Conservation (phyloP, 2,329 filamentous ascomycete genomes). For the Stachybotrys chartarum region DNA sequence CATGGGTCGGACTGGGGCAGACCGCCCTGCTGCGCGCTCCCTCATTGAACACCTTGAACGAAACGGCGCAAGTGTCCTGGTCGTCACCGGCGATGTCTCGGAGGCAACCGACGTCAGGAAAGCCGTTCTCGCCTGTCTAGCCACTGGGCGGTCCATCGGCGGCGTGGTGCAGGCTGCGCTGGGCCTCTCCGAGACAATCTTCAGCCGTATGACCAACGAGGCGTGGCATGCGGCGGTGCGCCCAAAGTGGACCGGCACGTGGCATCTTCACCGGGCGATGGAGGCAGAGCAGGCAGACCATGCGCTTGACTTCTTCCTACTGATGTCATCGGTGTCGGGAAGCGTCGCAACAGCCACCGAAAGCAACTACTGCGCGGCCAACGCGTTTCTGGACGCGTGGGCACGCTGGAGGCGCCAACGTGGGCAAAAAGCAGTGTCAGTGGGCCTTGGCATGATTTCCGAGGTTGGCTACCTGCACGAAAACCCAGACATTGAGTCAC, state of each 20-base stretch:
- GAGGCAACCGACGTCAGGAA: constrained; percentile 15
- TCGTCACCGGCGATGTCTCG: constrained; percentile 22
- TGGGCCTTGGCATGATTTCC: background rate
- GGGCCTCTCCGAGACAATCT: constrained; percentile 18
- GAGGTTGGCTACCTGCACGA: constrained; percentile 16
- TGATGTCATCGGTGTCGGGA: background rate
- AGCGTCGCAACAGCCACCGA: background rate
- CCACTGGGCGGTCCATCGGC: constrained; percentile 17
- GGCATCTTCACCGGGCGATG: constrained; percentile 15
- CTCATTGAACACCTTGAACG: constrained; percentile 10
- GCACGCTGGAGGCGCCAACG: background rate
- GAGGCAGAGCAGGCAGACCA: background rate
- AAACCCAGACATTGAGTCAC: constrained; percentile 22
- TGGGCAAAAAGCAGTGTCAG: constrained; percentile 6
- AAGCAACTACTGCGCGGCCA: constrained; percentile 1
- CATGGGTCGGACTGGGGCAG: constrained; percentile 15
- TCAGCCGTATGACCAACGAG: constrained; percentile 14
- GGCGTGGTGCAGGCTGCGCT: constrained; percentile 28
- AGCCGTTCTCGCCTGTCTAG: constrained; percentile 4
- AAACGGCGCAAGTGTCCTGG: constrained; percentile 6
- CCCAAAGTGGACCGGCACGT: constrained; percentile 15
- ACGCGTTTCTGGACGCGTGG: background rate
- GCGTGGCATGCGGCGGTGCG: constrained; percentile 12
- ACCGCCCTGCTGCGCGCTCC: constrained; percentile 6
- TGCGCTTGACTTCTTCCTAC: constrained; percentile 12